Percentiles rank a stretch among this genome's conserved stretches.
Evolutionary conservation across 208 protist species (phyloP).

Genomic region (Crithidia thermophila): DNA sequence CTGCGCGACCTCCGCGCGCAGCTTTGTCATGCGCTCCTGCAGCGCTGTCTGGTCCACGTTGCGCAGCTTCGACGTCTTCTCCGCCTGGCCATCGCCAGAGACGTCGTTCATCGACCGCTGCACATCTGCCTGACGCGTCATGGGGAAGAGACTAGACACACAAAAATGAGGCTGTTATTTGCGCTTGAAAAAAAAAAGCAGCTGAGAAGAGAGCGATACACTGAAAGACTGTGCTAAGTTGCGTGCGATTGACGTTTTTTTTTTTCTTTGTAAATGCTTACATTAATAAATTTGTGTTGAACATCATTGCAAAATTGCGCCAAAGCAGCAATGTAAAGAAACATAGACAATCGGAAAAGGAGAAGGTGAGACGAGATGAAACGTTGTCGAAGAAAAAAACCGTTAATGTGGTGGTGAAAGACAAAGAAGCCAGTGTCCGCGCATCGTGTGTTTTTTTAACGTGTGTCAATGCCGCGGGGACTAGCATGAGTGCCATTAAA

Average conservation of each 20-base stretch:
- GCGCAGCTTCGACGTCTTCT: slow-evolving; percentile 74
- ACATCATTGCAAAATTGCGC: too few relatives aligned
- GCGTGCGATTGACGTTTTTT: neutral
- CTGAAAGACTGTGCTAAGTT: neutral
- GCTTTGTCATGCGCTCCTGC: slow-evolving; percentile 69
- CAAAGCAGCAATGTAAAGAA: neutral
- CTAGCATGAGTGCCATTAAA: too few relatives aligned
- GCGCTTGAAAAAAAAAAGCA: neutral
- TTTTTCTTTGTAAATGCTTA: slow-evolving; percentile 2
- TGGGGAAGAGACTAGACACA: slow-evolving; percentile 11
- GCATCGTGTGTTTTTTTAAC: too few relatives aligned
- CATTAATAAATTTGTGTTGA: neutral
- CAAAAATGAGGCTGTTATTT: neutral
- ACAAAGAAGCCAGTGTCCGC: neutral
- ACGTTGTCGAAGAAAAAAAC: neutral
- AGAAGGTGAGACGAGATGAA: neutral
- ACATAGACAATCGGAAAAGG: neutral
- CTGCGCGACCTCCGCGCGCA: slow-evolving; percentile 61
- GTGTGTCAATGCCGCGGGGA: too few relatives aligned
- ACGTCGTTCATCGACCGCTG: slow-evolving; percentile 82
- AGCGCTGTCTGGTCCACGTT: slow-evolving; percentile 74
- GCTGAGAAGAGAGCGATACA: neutral
- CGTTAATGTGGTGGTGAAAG: neutral
- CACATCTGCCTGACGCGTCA: slow-evolving; percentile 75
- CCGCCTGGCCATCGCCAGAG: slow-evolving; percentile 41